These are phyloP conservation scores for Phaeoacremonium minimum DNA, from an alignment of 2,329 filamentous ascomycete genomes.

Conservation along the genomic window DNA sequence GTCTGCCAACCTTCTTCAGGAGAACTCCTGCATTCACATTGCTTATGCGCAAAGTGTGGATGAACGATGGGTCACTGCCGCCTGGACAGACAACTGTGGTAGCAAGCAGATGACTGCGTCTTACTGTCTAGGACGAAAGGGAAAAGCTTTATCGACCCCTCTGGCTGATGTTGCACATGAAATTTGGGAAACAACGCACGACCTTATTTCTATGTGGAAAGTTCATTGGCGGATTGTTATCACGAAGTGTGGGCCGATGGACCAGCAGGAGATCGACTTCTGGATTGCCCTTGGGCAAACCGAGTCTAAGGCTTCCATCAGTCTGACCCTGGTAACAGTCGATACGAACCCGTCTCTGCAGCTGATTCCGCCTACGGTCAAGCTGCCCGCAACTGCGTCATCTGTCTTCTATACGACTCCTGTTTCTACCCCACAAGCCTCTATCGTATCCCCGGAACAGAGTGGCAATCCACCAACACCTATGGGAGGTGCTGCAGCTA, in stretches of 20 bases:
- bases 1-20: conserved; percentile 68
- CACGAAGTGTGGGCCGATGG: conserved; percentile 66
- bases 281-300: conserved; percentile 51
- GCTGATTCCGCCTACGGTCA: conserved; percentile 52
- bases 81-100: conserved; percentile 77
- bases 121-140: conserved; percentile 64
- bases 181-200: conserved; percentile 73
- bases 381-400: conserved; percentile 38
- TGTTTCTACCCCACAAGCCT: conserved; percentile 61
- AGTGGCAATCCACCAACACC: conserved; percentile 46
- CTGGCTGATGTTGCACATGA: conserved; percentile 66
- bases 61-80: conserved; percentile 72
- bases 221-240: conserved; percentile 77
- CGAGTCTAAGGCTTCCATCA: conserved; percentile 46
- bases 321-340: conserved; percentile 58
- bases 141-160: conserved; percentile 41
- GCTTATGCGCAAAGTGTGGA: conserved; percentile 74
- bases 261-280: conserved; percentile 57
- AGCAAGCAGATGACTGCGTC: conserved; percentile 68
- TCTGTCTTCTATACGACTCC: conserved; percentile 56
- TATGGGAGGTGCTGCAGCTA: conserved; percentile 26
- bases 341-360: conserved; percentile 62
- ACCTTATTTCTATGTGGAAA: conserved; percentile 65
- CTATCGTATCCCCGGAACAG: conserved; percentile 58
- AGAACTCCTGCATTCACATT: conserved; percentile 77